phyloP scores from a whole-genome alignment of 1,284 basidiomycete species.

The Lentinus polychrous region DNA sequence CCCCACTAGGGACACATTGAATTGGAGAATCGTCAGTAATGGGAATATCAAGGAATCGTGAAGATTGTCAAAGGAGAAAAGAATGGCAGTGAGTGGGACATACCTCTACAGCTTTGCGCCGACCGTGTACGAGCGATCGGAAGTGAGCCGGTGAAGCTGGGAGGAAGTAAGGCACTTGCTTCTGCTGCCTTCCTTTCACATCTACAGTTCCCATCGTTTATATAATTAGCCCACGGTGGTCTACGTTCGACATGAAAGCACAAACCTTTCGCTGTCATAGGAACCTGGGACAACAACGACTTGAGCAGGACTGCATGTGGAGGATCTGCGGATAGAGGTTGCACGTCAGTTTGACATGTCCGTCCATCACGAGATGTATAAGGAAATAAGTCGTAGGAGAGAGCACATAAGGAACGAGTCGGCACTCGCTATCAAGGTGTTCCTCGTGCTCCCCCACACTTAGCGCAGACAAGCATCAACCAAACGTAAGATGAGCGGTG shows the following conservation, averaged over 20 bases:
- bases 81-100: constrained; percentile 12
- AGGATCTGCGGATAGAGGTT: constrained; percentile 21
- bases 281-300: constrained; percentile 42
- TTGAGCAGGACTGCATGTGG: constrained; percentile 33
- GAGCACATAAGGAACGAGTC: too few relatives aligned
- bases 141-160: constrained; percentile 39
- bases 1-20: constrained; percentile 41
- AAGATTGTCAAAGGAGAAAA: constrained; percentile 1
- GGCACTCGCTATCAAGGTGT: too few relatives aligned
- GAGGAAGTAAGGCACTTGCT: constrained; percentile 46
- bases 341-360: not conserved
- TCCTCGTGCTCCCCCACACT: too few relatives aligned
- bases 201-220: constrained; percentile 22
- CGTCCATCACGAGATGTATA: not conserved
- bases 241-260: not conserved
- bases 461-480: too few relatives aligned
- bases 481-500: too few relatives aligned
- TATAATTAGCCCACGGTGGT: too few relatives aligned
- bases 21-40: not conserved
- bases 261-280: constrained; percentile 55
- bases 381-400: too few relatives aligned
- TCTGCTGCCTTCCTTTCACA: constrained; percentile 28
- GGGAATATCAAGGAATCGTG: not conserved
- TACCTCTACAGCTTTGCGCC: constrained; percentile 68
- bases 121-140: constrained; percentile 41